phyloP scores from a whole-genome alignment of 257 asterid genomes.

The Solanum okadae region DNA sequence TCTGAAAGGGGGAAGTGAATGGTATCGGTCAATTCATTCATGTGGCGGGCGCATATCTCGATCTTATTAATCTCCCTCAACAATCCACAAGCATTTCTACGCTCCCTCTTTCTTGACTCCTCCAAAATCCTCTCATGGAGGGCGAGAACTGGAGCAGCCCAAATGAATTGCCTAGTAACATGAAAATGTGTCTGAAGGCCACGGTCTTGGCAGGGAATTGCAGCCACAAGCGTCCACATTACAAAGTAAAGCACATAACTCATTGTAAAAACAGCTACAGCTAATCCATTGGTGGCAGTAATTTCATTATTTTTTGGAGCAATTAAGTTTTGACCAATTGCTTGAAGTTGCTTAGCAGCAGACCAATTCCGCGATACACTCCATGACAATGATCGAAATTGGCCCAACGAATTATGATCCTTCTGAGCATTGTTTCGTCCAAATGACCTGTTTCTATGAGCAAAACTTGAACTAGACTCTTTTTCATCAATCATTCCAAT shows the following conservation, averaged over 20 bases:
- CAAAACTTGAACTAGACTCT: background rate
- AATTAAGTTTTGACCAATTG: slow-evolving; percentile 15
- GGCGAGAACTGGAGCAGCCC: slow-evolving; percentile 12
- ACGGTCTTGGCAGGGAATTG: slow-evolving; percentile 29
- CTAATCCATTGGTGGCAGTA: slow-evolving; percentile 12
- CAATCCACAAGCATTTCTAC: slow-evolving; percentile 16
- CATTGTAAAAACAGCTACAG: slow-evolving; percentile 16
- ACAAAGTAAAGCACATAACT: slow-evolving; percentile 17
- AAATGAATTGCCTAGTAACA: slow-evolving; percentile 1
- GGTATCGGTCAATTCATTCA: slow-evolving; percentile 17
- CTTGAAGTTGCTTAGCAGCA: slow-evolving; percentile 22
- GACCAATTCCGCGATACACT: slow-evolving; percentile 25
- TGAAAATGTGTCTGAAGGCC: slow-evolving; percentile 16
- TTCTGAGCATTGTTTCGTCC: slow-evolving; percentile 6
- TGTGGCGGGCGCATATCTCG: slow-evolving; percentile 6
- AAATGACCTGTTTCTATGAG: slow-evolving; percentile 17
- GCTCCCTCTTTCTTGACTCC: slow-evolving; percentile 13
- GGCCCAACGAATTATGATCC: slow-evolving; percentile 6
- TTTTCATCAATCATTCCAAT: slow-evolving; percentile 41
- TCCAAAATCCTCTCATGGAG: slow-evolving; percentile 18
- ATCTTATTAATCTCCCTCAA: slow-evolving; percentile 19
- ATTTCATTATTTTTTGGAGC: slow-evolving; percentile 11
- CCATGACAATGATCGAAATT: slow-evolving; percentile 21
- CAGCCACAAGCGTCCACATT: slow-evolving; percentile 24
- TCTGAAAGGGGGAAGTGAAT: slow-evolving; percentile 18